Conservation (phyloP, 2,329 filamentous ascomycete species). For the Pseudomassariella vexata region DNA sequence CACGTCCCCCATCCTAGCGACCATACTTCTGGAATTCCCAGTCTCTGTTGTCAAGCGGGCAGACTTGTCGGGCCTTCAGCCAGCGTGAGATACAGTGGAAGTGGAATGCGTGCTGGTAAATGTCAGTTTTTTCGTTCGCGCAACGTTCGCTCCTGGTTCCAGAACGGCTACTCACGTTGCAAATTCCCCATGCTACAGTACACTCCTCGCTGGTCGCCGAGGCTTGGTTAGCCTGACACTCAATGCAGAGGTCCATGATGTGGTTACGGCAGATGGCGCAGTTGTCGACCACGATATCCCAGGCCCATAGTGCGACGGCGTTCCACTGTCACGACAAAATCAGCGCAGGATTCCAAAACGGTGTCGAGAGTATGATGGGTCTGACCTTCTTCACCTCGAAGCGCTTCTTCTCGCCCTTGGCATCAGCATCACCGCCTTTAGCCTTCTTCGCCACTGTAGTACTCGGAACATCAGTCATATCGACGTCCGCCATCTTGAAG, state of each 20-base stretch:
- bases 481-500: constrained; percentile 78
- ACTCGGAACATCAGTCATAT: constrained; percentile 83
- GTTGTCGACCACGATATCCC: constrained; percentile 99
- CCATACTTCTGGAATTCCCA: constrained; percentile 99
- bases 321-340: constrained; percentile 70
- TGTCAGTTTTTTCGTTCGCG: no score
- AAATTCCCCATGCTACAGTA: constrained; percentile 98
- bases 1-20: no score
- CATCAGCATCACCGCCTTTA: constrained; percentile 38
- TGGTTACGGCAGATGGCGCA: constrained; percentile 99
- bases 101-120: constrained; percentile 86
- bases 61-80: constrained; percentile 98
- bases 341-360: no score
- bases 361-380: constrained; percentile 1
- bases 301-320: constrained; percentile 95
- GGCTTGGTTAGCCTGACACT: constrained; percentile 97
- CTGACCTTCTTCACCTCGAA: constrained; percentile 97
- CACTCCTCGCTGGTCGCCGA: constrained; percentile 97
- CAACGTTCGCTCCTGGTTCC: no score
- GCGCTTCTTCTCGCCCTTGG: constrained; percentile 74
- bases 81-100: constrained; percentile 99
- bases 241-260: constrained; percentile 99
- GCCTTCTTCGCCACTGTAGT: constrained; percentile 42
- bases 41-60: constrained; percentile 93
- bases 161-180: constrained; percentile 67